Evolutionary conservation across 176 grass and related monocot genomes (phyloP).

Genomic region (Themeda triandra): DNA sequence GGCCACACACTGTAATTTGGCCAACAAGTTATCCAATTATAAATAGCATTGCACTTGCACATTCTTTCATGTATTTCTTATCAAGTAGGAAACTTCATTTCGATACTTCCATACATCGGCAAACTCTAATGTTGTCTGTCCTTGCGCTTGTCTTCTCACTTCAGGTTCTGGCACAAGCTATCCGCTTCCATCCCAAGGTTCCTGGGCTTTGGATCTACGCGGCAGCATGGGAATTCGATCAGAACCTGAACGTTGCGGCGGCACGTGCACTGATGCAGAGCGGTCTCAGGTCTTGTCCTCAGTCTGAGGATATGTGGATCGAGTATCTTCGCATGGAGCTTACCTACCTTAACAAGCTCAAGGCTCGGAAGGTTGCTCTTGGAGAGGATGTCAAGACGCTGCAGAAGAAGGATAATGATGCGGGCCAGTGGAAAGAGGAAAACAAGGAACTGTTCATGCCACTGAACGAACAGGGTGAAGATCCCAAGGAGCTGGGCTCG

Average conservation of each 20-base stretch:
- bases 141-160: background rate
- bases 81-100: background rate
- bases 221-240: conserved; percentile 95
- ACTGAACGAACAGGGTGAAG: conserved; percentile 50
- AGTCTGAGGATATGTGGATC: conserved; percentile 92
- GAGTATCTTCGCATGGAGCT: conserved; percentile 97
- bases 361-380: conserved; percentile 75
- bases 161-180: conserved; percentile 72
- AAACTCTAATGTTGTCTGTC: background rate
- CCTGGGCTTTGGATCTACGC: conserved; percentile 99
- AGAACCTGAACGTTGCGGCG: conserved; percentile 85
- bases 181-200: conserved; percentile 79
- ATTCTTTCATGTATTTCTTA: background rate
- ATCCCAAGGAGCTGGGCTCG: conserved; percentile 4
- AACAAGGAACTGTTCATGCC: conserved; percentile 84
- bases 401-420: conserved; percentile 36
- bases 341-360: conserved; percentile 94
- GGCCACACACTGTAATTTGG: background rate
- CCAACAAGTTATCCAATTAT: background rate
- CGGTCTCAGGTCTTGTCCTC: conserved; percentile 75
- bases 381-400: conserved; percentile 71
- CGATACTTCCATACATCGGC: background rate
- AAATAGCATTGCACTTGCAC: background rate
- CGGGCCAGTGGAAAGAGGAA: conserved; percentile 72
- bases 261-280: conserved; percentile 93